phyloP scores from a whole-genome alignment of 148 eudicot species.

The Amaranthus cruentus region DNA sequence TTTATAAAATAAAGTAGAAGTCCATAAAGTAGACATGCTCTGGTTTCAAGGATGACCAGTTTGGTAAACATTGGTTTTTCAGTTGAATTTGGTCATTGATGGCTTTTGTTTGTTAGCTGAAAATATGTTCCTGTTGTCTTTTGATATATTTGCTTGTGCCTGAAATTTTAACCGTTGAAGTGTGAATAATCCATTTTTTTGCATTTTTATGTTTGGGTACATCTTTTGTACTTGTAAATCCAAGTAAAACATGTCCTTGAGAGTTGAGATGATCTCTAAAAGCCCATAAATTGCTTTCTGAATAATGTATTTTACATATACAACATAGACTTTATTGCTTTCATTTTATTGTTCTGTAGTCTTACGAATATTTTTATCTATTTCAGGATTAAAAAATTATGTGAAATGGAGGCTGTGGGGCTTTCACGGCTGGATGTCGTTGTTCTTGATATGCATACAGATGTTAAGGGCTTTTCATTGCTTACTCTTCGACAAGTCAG shows the following conservation, averaged over 20 bases:
- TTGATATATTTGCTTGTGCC: not conserved
- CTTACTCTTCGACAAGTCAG: slow-evolving; percentile 91
- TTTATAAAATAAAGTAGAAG: too few species aligned
- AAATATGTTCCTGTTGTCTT: not conserved
- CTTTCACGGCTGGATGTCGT: slow-evolving; percentile 58
- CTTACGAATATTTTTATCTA: slow-evolving; percentile 2
- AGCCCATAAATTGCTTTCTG: too few species aligned
- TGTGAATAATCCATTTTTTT: not conserved
- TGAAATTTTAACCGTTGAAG: not conserved
- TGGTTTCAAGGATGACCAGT: not conserved
- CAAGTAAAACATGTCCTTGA: not conserved
- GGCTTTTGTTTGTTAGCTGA: not conserved
- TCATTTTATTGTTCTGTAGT: not conserved
- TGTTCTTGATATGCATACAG: slow-evolving; percentile 81
- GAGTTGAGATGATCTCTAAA: not conserved
- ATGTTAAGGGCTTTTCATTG: slow-evolving; percentile 86
- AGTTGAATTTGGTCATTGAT: not conserved
- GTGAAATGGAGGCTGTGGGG: slow-evolving; percentile 77
- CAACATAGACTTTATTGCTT: not conserved
- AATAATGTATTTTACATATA: too few species aligned
- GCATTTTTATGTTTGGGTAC: not conserved
- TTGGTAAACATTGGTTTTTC: not conserved
- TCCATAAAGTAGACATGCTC: too few species aligned
- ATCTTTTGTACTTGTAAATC: not conserved
- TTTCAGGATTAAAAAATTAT: slow-evolving; percentile 84